Conservation (phyloP, 805 yeast genomes). For the Saturnispora zaruensis region DNA sequence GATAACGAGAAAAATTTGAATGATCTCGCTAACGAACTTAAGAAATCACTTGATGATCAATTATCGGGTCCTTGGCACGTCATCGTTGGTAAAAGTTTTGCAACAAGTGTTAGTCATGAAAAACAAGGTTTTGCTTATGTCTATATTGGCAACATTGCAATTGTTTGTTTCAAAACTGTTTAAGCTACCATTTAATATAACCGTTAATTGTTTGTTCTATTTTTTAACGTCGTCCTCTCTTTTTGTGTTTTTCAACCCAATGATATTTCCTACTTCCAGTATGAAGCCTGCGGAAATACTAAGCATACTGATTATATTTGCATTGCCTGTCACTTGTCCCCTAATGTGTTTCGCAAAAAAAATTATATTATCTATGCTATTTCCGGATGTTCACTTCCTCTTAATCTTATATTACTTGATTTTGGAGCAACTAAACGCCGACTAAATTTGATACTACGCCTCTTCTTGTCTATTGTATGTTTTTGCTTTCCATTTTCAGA, state of each 20-base stretch:
- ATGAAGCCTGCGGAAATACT: too few relatives aligned
- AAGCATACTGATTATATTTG: too few relatives aligned
- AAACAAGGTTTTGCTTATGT: conserved; percentile 64
- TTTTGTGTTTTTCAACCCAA: not conserved
- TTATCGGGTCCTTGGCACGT: conserved; percentile 77
- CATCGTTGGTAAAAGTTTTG: conserved; percentile 71
- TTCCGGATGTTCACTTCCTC: not conserved
- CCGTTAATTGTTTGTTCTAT: not conserved
- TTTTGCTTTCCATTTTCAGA: not conserved
- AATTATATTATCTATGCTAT: not conserved
- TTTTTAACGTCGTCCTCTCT: not conserved
- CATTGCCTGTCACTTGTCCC: too few relatives aligned
- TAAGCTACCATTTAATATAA: conserved; percentile 17
- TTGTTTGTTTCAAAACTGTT: conserved; percentile 61
- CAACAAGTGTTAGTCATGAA: conserved; percentile 70
- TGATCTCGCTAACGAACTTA: conserved; percentile 58
- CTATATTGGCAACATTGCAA: conserved; percentile 61
- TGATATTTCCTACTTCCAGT: too few relatives aligned
- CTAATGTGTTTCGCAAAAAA: too few relatives aligned
- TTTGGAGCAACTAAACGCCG: conserved; percentile 1
- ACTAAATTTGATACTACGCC: conserved; percentile 3
- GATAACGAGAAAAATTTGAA: conserved; percentile 37
- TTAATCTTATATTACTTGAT: not conserved
- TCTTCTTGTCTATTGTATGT: not conserved
- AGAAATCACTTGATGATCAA: conserved; percentile 53